Evolutionary conservation across 306 rosid species (phyloP).

Genomic region (Gastrolobium bilobum): DNA sequence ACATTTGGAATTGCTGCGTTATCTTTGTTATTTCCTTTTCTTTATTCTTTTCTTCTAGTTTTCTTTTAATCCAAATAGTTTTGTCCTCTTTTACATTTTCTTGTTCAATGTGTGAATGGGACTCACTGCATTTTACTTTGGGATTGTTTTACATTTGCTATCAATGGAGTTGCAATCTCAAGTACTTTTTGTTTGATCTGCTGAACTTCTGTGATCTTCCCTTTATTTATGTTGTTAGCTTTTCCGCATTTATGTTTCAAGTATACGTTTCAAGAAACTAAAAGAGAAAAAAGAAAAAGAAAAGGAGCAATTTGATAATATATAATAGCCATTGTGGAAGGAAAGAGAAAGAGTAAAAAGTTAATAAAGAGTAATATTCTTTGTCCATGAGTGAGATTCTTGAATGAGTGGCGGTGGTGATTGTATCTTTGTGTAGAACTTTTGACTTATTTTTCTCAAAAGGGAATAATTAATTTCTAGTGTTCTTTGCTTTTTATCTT

Average conservation of each 20-base stretch:
- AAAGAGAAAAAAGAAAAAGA: conserved; percentile 6
- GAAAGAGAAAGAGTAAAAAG: conserved; percentile 46
- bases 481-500: conserved; percentile 44
- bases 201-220: conserved; percentile 38
- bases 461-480: conserved; percentile 50
- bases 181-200: conserved; percentile 43
- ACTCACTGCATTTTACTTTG: background rate
- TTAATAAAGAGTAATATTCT: conserved; percentile 41
- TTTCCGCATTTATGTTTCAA: conserved; percentile 46
- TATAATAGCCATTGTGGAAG: conserved; percentile 43
- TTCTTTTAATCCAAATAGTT: conserved; percentile 27
- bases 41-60: background rate
- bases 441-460: conserved; percentile 56
- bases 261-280: conserved; percentile 21
- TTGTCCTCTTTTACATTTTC: conserved; percentile 20
- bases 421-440: conserved; percentile 47
- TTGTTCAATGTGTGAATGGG: conserved; percentile 36
- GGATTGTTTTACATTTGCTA: conserved; percentile 21
- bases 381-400: conserved; percentile 49
- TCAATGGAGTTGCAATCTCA: conserved; percentile 27
- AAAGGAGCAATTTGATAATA: conserved; percentile 24
- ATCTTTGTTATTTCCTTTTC: background rate
- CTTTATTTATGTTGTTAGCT: conserved; percentile 31
- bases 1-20: background rate
- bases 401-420: conserved; percentile 54